Base-by-base conservation (phyloP, 306 rosid genomes). In the Sicyos edulis region DNA sequence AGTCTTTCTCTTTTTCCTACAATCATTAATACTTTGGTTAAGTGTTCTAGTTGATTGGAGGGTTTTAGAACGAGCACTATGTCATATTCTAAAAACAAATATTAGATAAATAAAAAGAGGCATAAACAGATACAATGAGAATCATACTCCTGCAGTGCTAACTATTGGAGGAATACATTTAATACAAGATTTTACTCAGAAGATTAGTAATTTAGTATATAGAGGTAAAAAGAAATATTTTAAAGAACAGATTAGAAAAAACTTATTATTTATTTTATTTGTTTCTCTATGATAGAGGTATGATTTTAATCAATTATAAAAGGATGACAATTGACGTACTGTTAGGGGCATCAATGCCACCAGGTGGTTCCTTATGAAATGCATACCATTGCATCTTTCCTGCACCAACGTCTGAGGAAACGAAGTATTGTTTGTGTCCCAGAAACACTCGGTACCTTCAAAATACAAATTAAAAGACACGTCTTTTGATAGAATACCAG, bases 311-410 rank as follows among this genome's bases (percentile, higher is more conserved):
- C 54, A 77, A 53, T 67, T 54, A 19, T 53, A 59, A 81, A 77
- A 74, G 42, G 50, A 34, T 34, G 64, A 72, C 74, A 52, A 79
- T 70, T 50, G 62, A 63, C 68, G 26, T 87, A 93, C 98, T 92
- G n/a, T 26, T 72, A 37, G 92, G 80, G 56, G 52, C 3, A 83
- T 93, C 99, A 69, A 60, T 69, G 77, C 97, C 97, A 73, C 97
- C 96, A 19, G 97, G 74, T 72, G 83, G 63, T 77, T 93, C 99
- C 71, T 93, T 74, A 78, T 93, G 81, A 76, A 93, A 93, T 55
- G 95, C 99, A 80, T 93, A 93, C 99, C 97, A 93, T 81, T 91
- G 99, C 97, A 89, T 91, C 92, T 93, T 93, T 79, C 99, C 99
- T 12, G 79, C 87, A 5, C 99, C 99, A 12, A 93, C 97, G 69